Conservation (phyloP, 2,329 filamentous ascomycete species). For the Fusarium armeniacum region DNA sequence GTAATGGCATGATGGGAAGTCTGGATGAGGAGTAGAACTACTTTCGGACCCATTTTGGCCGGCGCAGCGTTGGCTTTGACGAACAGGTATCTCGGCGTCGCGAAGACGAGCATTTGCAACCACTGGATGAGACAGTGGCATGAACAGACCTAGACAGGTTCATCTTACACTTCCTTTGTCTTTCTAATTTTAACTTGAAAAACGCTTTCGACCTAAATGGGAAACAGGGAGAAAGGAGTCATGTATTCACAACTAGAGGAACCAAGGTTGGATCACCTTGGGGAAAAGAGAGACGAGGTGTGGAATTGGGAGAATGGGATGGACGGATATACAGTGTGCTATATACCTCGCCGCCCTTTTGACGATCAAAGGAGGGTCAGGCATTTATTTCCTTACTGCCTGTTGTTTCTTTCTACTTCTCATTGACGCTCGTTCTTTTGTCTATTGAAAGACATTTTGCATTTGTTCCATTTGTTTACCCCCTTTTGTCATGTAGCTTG, state of each 20-base stretch:
- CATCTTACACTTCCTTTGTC: conserved; percentile 22
- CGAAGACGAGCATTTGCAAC: conserved; percentile 21
- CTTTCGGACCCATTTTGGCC: conserved; percentile 53
- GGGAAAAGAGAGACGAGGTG: conserved; percentile 3
- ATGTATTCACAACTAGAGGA: conserved; percentile 31
- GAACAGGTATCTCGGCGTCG: conserved; percentile 21
- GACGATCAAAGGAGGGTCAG: conserved; percentile 16
- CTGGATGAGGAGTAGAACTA: conserved; percentile 68
- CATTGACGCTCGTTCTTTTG: conserved; percentile 7
- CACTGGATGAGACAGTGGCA: conserved; percentile 20
- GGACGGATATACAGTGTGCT: conserved; percentile 40
- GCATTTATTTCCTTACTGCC: conserved; percentile 17
- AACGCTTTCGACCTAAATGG: conserved; percentile 6
- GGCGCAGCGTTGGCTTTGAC: conserved; percentile 47
- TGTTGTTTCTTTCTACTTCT: conserved; percentile 21
- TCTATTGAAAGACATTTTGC: conserved; percentile 14
- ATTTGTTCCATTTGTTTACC: conserved; percentile 22
- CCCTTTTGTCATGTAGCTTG: conserved; percentile 48
- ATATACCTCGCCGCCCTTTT: conserved; percentile 46
- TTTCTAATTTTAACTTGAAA: conserved; percentile 28
- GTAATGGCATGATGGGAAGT: conserved; percentile 65
- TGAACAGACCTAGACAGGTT: conserved; percentile 19
- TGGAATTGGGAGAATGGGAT: conserved; percentile 13
- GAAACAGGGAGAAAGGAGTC: conserved; percentile 12
- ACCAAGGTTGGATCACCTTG: conserved; percentile 33